Conservation (phyloP, 768 basidiomycete species). For the Crassisporium funariophilum region DNA sequence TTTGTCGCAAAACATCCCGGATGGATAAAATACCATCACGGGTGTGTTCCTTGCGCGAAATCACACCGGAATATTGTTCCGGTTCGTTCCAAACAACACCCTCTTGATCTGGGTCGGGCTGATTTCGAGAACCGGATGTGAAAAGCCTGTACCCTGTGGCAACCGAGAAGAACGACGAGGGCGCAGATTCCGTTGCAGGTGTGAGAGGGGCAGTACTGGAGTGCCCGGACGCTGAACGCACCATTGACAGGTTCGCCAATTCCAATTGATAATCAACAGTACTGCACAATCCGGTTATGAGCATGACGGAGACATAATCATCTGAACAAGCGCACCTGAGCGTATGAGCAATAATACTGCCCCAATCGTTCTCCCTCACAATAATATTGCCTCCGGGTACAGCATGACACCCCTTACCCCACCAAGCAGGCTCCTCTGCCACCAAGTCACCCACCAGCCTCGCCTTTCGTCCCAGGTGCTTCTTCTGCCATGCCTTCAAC, state of each 20-base stretch:
- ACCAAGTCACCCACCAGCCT: constrained; percentile 28
- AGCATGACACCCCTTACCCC: constrained; percentile 59
- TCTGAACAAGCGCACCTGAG: constrained; percentile 49
- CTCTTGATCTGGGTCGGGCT: constrained; percentile 64
- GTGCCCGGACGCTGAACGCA: constrained; percentile 25
- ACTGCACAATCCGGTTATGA: constrained; percentile 35
- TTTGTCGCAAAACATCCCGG: constrained; percentile 63
- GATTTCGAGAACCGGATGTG: constrained; percentile 35
- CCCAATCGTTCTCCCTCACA: constrained; percentile 73
- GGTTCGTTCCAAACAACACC: constrained; percentile 60
- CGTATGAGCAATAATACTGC: constrained; percentile 78
- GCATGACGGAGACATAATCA: constrained; percentile 1
- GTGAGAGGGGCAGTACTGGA: constrained; percentile 23
- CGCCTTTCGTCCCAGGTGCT: constrained; percentile 46
- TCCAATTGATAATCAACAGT: constrained; percentile 61
- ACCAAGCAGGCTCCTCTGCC: constrained; percentile 65
- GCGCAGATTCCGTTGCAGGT: constrained; percentile 26
- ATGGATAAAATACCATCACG: constrained; percentile 61
- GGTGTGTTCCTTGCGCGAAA: constrained; percentile 64
- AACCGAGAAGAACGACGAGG: constrained; percentile 52
- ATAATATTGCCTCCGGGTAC: constrained; percentile 69
- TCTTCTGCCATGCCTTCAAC: constrained; percentile 63
- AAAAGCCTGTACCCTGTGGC: constrained; percentile 54
- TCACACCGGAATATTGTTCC: constrained; percentile 60
- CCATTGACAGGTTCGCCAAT: constrained; percentile 39